Evolutionary conservation across 1,139 yeast genomes (phyloP).

Genomic region (Geotrichum candidum): DNA sequence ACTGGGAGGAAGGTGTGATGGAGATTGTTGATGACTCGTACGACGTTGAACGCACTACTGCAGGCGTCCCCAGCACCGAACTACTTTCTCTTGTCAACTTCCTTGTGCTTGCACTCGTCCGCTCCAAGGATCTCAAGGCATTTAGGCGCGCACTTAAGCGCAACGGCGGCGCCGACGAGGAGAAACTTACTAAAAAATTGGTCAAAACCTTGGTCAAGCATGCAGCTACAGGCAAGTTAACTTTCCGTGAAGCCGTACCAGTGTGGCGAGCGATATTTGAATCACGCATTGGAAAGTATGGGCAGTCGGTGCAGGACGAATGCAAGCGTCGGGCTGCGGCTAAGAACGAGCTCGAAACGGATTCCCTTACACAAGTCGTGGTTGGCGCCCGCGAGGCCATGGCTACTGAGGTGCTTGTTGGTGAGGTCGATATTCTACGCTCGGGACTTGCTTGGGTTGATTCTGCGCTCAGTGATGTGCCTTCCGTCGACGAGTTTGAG

Average conservation of each 20-base stretch:
- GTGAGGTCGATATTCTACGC: conserved; percentile 26
- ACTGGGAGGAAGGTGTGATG: conserved; percentile 23
- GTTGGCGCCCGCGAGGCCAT: conserved; percentile 22
- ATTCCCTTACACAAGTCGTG: conserved; percentile 8
- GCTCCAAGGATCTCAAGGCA: conserved; percentile 9
- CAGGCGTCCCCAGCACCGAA: conserved; percentile 26
- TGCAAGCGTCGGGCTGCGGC: not conserved
- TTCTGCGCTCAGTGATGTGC: not conserved
- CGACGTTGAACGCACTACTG: conserved; percentile 25
- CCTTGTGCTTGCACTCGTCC: conserved; percentile 17
- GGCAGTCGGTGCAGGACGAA: conserved; percentile 2
- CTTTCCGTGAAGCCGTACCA: conserved; percentile 21
- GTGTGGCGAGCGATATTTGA: conserved; percentile 21
- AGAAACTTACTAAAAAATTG: conserved; percentile 18
- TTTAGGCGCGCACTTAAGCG: conserved; percentile 13
- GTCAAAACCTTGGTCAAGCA: conserved; percentile 21
- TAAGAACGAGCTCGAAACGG: conserved; percentile 14
- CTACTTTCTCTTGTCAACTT: conserved; percentile 12
- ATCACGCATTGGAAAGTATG: conserved; percentile 23
- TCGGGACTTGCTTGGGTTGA: conserved; percentile 11
- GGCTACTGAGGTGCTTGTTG: conserved; percentile 26
- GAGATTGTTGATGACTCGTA: conserved; percentile 33
- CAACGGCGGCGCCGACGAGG: conserved; percentile 1
- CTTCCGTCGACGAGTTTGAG: not conserved
- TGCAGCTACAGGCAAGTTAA: conserved; percentile 19